Percentiles rank a stretch among this genome's conserved stretches.
Evolutionary conservation across 2,329 filamentous ascomycete species (phyloP).

Genomic region (Penicillium palitans): DNA sequence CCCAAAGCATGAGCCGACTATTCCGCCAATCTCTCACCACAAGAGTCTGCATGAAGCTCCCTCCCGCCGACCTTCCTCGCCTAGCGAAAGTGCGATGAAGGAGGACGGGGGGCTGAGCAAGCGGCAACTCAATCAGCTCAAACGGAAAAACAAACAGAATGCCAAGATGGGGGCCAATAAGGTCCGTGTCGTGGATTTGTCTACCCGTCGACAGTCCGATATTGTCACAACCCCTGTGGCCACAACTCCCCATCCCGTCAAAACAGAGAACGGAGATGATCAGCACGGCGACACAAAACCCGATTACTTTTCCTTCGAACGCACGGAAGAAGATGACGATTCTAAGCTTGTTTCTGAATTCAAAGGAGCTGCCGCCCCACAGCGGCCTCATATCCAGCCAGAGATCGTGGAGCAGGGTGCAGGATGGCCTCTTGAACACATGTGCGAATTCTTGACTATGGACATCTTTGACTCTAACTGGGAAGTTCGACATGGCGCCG

Average conservation of each 20-base stretch:
- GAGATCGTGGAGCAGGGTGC: constrained; percentile 74
- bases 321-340: constrained; percentile 79
- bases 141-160: constrained; percentile 88
- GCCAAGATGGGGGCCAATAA: constrained; percentile 88
- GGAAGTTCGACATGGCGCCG: constrained; percentile 95
- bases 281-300: constrained; percentile 63
- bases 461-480: constrained; percentile 92
- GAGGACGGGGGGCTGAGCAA: constrained; percentile 80
- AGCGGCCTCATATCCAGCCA: constrained; percentile 81
- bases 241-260: constrained; percentile 56
- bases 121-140: constrained; percentile 89
- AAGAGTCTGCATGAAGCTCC: constrained; percentile 48
- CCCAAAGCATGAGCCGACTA: constrained; percentile 54
- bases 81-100: constrained; percentile 50
- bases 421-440: constrained; percentile 91
- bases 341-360: constrained; percentile 92
- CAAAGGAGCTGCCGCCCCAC: constrained; percentile 76
- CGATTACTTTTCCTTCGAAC: constrained; percentile 90
- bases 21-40: constrained; percentile 42
- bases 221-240: constrained; percentile 61
- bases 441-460: constrained; percentile 90
- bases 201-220: constrained; percentile 65
- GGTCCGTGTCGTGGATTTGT: constrained; percentile 83
- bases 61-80: constrained; percentile 47
- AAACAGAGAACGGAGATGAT: constrained; percentile 59